phyloP scores from a whole-genome alignment of 2,329 filamentous ascomycete genomes.

The Fusarium sp. region DNA sequence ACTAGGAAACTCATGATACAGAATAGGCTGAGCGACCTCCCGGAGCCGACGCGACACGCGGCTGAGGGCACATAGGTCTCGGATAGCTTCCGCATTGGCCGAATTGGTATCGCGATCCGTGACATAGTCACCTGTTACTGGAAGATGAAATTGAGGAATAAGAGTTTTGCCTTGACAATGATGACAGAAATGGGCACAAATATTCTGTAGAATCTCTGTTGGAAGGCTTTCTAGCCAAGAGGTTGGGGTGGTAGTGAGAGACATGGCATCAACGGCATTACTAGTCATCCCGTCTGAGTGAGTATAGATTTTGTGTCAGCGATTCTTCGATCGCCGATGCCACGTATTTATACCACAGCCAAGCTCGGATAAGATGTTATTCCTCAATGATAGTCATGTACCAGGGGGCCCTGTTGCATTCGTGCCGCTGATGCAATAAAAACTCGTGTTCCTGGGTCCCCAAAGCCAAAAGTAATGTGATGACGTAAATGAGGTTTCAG shows the following conservation, averaged over 20 bases:
- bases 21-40: background rate
- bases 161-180: background rate
- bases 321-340: no score
- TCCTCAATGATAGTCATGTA: fast-evolving
- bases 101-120: background rate
- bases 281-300: background rate
- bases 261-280: fast-evolving
- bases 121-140: background rate
- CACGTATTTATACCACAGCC: background rate
- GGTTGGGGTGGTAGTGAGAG: background rate
- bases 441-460: background rate
- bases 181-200: background rate
- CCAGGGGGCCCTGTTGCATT: background rate
- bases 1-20: background rate
- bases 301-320: background rate
- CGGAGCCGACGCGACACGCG: background rate
- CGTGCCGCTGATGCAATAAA: background rate
- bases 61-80: background rate
- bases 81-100: background rate
- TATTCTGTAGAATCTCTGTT: background rate
- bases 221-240: background rate
- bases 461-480: fast-evolving
- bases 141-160: background rate
- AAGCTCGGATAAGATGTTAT: background rate
- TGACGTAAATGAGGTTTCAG: background rate